Conservation (phyloP, 1,284 basidiomycete species). For the Puccinia novopanici region DNA sequence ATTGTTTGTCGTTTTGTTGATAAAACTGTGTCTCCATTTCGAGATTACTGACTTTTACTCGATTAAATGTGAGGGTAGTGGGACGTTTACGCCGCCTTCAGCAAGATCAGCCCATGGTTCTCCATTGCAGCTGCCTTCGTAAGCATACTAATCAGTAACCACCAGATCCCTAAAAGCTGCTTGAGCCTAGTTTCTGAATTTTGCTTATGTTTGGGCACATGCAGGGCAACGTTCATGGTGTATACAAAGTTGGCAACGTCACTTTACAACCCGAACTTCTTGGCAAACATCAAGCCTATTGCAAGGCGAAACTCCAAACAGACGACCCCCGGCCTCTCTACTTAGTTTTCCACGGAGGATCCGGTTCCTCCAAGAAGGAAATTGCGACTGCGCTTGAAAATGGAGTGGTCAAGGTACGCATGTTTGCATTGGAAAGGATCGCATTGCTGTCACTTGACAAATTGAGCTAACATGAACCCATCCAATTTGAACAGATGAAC, state of each 20-base stretch:
- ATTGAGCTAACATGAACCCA: background rate
- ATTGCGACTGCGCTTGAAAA: slow-evolving; percentile 86
- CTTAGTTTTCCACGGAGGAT: slow-evolving; percentile 99
- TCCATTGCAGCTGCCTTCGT: slow-evolving; percentile 89
- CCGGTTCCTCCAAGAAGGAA: slow-evolving; percentile 94
- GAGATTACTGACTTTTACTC: background rate
- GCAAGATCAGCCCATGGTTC: slow-evolving; percentile 87
- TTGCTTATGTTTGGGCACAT: background rate
- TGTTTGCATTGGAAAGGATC: slow-evolving; percentile 64
- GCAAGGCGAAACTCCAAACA: slow-evolving; percentile 71
- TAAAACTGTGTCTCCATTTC: background rate
- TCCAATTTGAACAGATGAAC: slow-evolving; percentile 35
- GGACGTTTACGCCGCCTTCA: slow-evolving; percentile 84
- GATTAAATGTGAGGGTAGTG: slow-evolving; percentile 60
- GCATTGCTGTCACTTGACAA: background rate
- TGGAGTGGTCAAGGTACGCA: slow-evolving; percentile 96
- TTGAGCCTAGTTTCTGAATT: background rate
- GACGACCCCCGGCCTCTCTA: slow-evolving; percentile 78
- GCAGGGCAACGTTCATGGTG: slow-evolving; percentile 86
- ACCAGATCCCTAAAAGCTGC: background rate
- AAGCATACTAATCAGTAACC: background rate
- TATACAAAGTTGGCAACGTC: slow-evolving; percentile 91
- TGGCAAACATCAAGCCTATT: slow-evolving; percentile 83
- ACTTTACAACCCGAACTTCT: slow-evolving; percentile 88
- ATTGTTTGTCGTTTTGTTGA: slow-evolving; percentile 61